Evolutionary conservation across 805 yeast species (phyloP).

Genomic region (Kockiozyma suomiensis): DNA sequence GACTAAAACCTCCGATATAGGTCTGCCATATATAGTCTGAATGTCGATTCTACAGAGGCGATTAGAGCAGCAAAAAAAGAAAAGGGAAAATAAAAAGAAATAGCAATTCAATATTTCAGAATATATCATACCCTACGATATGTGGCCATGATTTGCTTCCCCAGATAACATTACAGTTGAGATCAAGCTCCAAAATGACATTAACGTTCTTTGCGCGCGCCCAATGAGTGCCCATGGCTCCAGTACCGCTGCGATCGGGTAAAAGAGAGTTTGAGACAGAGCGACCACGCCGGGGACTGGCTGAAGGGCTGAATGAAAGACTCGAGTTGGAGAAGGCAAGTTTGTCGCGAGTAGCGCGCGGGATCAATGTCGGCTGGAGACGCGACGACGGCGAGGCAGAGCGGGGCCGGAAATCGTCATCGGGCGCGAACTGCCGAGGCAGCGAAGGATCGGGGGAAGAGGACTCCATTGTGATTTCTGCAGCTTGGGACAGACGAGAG

Average conservation of each 20-base stretch:
- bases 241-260: not conserved
- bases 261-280: conserved; percentile 13
- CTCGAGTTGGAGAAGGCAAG: not conserved
- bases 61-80: not conserved
- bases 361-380: conserved; percentile 7
- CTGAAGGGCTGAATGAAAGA: conserved; percentile 7
- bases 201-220: conserved; percentile 43
- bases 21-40: conserved; percentile 32
- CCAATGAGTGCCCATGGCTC: conserved; percentile 7
- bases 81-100: not conserved
- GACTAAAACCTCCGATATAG: conserved; percentile 35
- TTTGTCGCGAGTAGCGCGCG: conserved; percentile 2
- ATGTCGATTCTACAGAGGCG: conserved; percentile 19
- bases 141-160: conserved; percentile 76
- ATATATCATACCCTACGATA: conserved; percentile 57
- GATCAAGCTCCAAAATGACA: conserved; percentile 79
- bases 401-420: conserved; percentile 6
- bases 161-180: conserved; percentile 76
- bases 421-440: not conserved
- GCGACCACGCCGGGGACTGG: conserved; percentile 18
- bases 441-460: not conserved
- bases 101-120: not conserved
- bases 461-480: not conserved
- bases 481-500: not conserved
- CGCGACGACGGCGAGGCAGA: conserved; percentile 10